phyloP scores from a whole-genome alignment of 2,329 filamentous ascomycete genomes.

The Cladobotryum protrusum region DNA sequence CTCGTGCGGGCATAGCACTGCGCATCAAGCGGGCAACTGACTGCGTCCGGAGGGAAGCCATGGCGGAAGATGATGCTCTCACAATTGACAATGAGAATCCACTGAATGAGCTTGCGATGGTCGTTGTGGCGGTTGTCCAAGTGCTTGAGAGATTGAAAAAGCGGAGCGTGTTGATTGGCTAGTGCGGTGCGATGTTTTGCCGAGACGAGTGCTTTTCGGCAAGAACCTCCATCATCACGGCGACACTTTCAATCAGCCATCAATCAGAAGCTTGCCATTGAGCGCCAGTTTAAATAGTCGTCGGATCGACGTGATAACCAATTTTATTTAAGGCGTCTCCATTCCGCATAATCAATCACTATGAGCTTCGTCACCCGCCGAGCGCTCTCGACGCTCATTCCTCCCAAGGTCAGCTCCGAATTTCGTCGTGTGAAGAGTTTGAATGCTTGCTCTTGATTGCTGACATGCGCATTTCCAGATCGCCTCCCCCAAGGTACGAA shows the following conservation, averaged over 20 bases:
- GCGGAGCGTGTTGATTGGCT: conserved; percentile 35
- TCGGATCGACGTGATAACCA: conserved; percentile 25
- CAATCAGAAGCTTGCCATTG: conserved; percentile 26
- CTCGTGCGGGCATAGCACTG: conserved; percentile 33
- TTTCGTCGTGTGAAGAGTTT: conserved; percentile 18
- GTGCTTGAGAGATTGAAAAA: conserved; percentile 12
- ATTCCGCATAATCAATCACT: conserved; percentile 38
- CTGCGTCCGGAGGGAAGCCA: conserved; percentile 61
- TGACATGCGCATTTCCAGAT: conserved; percentile 49
- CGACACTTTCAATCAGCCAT: conserved; percentile 19
- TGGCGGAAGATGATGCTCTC: conserved; percentile 31
- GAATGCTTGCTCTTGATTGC: conserved; percentile 26
- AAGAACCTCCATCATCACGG: conserved; percentile 21
- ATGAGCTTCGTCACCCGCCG: conserved; percentile 92
- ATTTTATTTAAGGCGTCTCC: conserved; percentile 18
- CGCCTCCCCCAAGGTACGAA: conserved; percentile 70
- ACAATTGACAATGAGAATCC: conserved; percentile 18
- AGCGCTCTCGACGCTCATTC: conserved; percentile 96
- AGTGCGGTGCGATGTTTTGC: conserved; percentile 37
- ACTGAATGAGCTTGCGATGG: conserved; percentile 12
- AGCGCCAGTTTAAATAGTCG: conserved; percentile 26
- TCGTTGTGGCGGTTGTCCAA: conserved; percentile 23
- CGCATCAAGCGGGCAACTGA: conserved; percentile 48
- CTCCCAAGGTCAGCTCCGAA: conserved; percentile 74
- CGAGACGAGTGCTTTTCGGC: conserved; percentile 47